Evolutionary conservation across 192 early-diverging fungal genomes (phyloP).

Genomic region (Coemansia sp.): DNA sequence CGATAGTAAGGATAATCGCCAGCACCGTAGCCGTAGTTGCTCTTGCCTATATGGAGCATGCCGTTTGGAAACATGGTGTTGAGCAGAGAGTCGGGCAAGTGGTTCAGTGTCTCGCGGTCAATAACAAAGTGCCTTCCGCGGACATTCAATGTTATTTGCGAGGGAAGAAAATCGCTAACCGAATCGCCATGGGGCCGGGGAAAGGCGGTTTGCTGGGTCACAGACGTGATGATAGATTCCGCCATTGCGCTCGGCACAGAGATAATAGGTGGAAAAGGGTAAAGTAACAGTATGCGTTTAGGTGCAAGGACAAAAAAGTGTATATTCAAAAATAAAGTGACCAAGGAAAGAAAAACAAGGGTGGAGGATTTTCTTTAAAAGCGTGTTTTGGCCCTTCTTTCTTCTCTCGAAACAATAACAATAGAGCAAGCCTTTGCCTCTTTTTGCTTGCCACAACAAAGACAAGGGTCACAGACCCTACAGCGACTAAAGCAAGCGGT

Average conservation of each 20-base stretch:
- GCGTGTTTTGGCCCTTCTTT: not conserved
- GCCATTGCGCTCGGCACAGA: conserved; percentile 12
- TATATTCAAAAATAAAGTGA: not conserved
- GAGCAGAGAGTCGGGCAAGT: conserved; percentile 51
- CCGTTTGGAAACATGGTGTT: conserved; percentile 55
- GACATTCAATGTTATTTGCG: conserved; percentile 42
- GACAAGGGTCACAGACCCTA: too few species aligned
- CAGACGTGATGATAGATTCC: conserved; percentile 52
- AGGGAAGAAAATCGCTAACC: conserved; percentile 39
- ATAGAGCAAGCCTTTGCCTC: too few species aligned
- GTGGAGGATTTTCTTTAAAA: not conserved
- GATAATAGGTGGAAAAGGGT: not conserved
- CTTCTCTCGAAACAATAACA: not conserved
- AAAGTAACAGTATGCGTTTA: conserved; percentile 3
- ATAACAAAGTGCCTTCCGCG: conserved; percentile 49
- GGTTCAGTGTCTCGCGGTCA: conserved; percentile 55
- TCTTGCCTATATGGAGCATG: conserved; percentile 29
- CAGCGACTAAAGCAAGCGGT: too few species aligned
- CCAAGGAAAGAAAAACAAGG: not conserved
- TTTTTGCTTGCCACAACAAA: too few species aligned
- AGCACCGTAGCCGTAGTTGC: conserved; percentile 23
- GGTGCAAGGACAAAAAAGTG: not conserved
- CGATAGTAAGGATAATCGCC: conserved; percentile 34
- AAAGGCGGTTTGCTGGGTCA: conserved; percentile 47
- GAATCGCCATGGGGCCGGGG: conserved; percentile 55